Evolutionary conservation across 176 grass and related monocot genomes (phyloP), one percentile per base, ranked within the genome.

Genomic region (Lolium multiflorum): DNA sequence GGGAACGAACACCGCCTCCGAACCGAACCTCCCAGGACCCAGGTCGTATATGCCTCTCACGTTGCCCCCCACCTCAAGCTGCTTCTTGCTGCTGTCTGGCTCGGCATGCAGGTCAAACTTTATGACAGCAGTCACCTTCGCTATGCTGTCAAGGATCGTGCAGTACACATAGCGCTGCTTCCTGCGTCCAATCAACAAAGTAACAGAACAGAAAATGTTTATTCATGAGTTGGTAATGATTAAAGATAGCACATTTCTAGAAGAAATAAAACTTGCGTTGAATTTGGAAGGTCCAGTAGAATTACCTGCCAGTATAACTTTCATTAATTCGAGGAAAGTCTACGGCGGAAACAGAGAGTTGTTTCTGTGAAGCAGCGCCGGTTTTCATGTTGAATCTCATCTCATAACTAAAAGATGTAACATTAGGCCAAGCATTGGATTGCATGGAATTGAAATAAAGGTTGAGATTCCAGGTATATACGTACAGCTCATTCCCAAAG

Each of bases 301-400:
- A 72, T 9, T 94, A 96, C 96, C 96, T 94, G 35, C 92, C 92
- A 60, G 86, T 94, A 60, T 96, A 98, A 62, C 88, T 91, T 85
- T 98, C 93, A 26, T 98, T 98, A 50, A 98, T 94, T 62, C 92
- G 87, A 88, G 96, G 93, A 47, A 98, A 98, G 94, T 98, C 96
- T 41, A 98, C 93, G 28, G 92, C 76, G 72, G 96, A 96, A 25
- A 94, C 93, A 17, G 93, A 96, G 1, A 98, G 65, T 88, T 96
- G 75, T 71, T 94, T 98, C 68, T 98, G 96, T 26, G 86, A 92
- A 90, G 96, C 89, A 86, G 77, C 87, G 41, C 93, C 93, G 12
- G 77, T 87, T 89, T 91, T 98, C 93, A 94, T 94, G 82, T 98
- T 96, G 81, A 98, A 98, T 58, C 92, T 88, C 96, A 98, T 96